Evolutionary conservation across 1,139 yeast species (phyloP).

Genomic region (Geotrichum aggregatum): DNA sequence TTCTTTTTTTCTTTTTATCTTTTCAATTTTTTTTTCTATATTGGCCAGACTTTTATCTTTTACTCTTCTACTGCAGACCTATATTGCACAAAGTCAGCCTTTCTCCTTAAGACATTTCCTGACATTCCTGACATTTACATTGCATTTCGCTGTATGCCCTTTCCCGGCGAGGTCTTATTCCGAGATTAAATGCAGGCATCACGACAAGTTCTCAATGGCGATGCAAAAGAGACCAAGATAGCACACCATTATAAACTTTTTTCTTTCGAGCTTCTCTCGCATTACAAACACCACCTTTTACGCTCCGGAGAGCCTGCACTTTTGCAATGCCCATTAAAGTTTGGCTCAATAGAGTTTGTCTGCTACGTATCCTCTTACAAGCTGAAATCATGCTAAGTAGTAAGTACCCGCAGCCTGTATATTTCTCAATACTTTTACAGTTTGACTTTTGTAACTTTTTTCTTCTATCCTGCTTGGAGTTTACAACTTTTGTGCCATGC

Average conservation of each 20-base stretch:
- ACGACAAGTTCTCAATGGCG: too few species aligned
- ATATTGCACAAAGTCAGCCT: too few species aligned
- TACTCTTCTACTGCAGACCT: too few species aligned
- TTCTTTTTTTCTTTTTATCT: neutral
- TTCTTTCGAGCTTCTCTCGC: neutral
- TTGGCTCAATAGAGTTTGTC: neutral
- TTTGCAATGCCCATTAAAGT: neutral
- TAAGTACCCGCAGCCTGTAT: neutral
- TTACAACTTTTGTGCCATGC: too few species aligned
- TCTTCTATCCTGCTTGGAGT: too few species aligned
- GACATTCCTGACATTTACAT: too few species aligned
- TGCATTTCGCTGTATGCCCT: neutral
- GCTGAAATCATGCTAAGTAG: conserved; percentile 3
- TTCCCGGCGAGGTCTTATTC: neutral
- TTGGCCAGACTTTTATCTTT: too few species aligned
- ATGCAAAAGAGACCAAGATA: too few species aligned
- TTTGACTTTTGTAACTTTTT: neutral
- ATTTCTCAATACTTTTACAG: neutral
- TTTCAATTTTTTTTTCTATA: conserved; percentile 2
- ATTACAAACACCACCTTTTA: conserved; percentile 1
- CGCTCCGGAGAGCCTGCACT: too few species aligned
- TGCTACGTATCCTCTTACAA: conserved; percentile 6
- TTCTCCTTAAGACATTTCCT: neutral
- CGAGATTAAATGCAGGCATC: too few species aligned
- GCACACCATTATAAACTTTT: neutral